Evolutionary conservation across 106 monocot species (phyloP).

Genomic region (Alisma plantagoaquatica): DNA sequence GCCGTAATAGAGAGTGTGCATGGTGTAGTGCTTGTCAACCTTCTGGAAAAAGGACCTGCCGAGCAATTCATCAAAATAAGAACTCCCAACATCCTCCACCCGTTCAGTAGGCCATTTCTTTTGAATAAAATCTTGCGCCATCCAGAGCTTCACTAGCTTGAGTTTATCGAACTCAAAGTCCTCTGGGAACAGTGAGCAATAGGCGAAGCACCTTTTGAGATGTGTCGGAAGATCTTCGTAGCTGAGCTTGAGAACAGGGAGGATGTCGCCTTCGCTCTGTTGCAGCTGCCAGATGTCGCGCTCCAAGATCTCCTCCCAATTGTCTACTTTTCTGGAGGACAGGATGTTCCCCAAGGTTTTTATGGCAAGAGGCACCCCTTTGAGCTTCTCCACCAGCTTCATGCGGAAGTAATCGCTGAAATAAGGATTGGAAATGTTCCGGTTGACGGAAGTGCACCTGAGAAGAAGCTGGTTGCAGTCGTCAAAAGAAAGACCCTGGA

Average conservation of each 20-base stretch:
- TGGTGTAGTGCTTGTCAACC: neutral
- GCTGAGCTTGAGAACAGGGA: slow-evolving; percentile 27
- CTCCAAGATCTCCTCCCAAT: neutral
- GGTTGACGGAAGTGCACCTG: slow-evolving; percentile 4
- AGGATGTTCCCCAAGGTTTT: neutral
- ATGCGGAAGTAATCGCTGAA: slow-evolving; percentile 15
- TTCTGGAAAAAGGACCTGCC: slow-evolving; percentile 13
- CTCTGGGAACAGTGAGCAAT: slow-evolving; percentile 27
- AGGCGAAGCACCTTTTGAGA: slow-evolving; percentile 33
- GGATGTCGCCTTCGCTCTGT: neutral
- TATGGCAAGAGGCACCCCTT: neutral
- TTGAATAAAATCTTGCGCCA: slow-evolving; percentile 30
- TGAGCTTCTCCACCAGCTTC: slow-evolving; percentile 1
- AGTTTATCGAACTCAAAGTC: slow-evolving; percentile 18
- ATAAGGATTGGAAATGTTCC: slow-evolving; percentile 1
- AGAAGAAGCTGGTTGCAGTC: slow-evolving; percentile 6
- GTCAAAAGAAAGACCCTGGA: neutral
- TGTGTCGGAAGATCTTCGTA: slow-evolving; percentile 22
- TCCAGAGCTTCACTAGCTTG: slow-evolving; percentile 29
- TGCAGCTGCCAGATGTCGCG: neutral
- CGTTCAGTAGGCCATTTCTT: slow-evolving; percentile 1
- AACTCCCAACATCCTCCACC: slow-evolving; percentile 21
- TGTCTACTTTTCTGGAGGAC: too few relatives aligned
- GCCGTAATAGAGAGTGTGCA: slow-evolving; percentile 36
- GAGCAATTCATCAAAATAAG: slow-evolving; percentile 25